Evolutionary conservation across 805 yeast genomes (phyloP), one percentile per base, ranked within the genome.

Genomic region (Pichia deserticola): DNA sequence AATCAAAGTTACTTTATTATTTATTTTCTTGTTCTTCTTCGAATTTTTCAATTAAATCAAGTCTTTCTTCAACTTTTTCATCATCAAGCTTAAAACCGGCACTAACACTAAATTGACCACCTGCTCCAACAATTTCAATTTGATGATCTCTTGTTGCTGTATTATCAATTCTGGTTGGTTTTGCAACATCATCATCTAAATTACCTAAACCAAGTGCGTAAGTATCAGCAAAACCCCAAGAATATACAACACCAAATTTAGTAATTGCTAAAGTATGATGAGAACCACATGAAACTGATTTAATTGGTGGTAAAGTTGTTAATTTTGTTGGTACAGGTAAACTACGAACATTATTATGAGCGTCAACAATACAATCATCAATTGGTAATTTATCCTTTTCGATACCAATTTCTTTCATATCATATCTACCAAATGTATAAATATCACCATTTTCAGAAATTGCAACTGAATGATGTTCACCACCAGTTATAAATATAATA

Each of bases 211-310:
- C 99, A 34, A 92, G 83, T 20, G 96, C 99, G 67, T 89, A 93
- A 1, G 97, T 90, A 57, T 92, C 98, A 42, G 95, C 97, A 64
- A 90, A 93, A 1, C 99, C 99, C 99, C 99, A 93, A 1, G 97
- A 79, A 70, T 81, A 93, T 1, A 82, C 86, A 46, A 86, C 71
- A 12, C 99, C 99, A 58, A 87, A 89, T 27, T 74, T 77, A 4
- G 95, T 80, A 5, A 90, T 76, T 1, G 96, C 97, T 49, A 93
- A 69, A 3, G 95, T 85, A 64, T 93, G 99, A 60, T 93, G 98
- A 1, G 96, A 84, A 1, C 99, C 99, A 36, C 84, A 80, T 7
- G 95, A 84, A 41, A 92, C 73, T 30, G 66, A 62, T 57, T 75
- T 78, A 60, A 80, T 68, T 52, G 73, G 73, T 43, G 89, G 88